Conservation (phyloP, 1,284 basidiomycete genomes). For the Nidula niveotomentosa region DNA sequence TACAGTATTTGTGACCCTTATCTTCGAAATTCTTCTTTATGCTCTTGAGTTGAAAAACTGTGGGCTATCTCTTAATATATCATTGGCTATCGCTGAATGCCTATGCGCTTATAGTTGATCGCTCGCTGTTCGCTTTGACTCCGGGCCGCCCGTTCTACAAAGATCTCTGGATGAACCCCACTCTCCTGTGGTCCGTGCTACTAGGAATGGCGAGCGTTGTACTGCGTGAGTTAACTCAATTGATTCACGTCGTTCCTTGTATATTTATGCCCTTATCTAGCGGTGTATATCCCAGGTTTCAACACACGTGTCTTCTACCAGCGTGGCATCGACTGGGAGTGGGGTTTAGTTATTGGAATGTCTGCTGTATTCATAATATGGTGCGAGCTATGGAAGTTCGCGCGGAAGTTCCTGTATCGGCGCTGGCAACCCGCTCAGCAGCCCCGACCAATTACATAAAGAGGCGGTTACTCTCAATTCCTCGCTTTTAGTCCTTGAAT, state of each 20-base stretch:
- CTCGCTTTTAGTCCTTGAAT: no score
- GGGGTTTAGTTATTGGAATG: slow-evolving; percentile 38
- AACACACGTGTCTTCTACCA: slow-evolving; percentile 43
- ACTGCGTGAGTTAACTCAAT: slow-evolving; percentile 25
- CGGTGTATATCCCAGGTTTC: slow-evolving; percentile 48
- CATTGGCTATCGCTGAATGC: neutral
- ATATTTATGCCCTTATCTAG: slow-evolving; percentile 12
- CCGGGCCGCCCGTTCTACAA: slow-evolving; percentile 40
- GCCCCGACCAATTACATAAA: no score
- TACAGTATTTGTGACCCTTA: slow-evolving; percentile 51
- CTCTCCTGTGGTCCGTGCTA: slow-evolving; percentile 51
- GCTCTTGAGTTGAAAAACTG: slow-evolving; percentile 41
- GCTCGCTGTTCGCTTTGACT: slow-evolving; percentile 34
- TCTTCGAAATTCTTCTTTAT: slow-evolving; percentile 44
- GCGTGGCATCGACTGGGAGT: slow-evolving; percentile 42
- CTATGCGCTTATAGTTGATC: slow-evolving; percentile 22
- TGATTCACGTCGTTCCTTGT: neutral
- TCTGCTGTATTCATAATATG: slow-evolving; percentile 32
- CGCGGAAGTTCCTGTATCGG: slow-evolving; percentile 21
- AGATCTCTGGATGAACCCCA: slow-evolving; percentile 51
- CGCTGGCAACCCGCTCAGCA: slow-evolving; percentile 12
- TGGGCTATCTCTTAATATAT: slow-evolving; percentile 10
- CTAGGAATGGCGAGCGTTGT: slow-evolving; percentile 49
- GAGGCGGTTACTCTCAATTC: no score
- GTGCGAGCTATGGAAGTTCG: slow-evolving; percentile 35